Evolutionary conservation across 2,329 filamentous ascomycete species (phyloP), one percentile per base, ranked within the genome.

Genomic region (Nothopassalora personata): DNA sequence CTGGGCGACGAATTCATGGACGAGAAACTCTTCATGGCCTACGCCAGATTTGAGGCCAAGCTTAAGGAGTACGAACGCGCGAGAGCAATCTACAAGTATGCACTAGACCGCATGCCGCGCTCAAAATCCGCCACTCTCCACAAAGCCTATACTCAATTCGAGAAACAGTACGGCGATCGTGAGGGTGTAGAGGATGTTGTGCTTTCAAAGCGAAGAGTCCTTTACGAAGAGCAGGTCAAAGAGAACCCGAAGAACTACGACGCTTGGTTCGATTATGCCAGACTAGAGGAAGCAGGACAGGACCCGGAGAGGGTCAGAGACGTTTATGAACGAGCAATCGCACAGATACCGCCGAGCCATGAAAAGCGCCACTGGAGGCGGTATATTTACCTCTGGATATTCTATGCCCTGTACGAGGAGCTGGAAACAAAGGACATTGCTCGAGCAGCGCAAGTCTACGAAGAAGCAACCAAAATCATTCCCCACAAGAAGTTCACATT

Each of bases 401-500:
- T 97, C 76, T 99, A 97, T 74, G 94, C 94, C 9, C 79, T 97
- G 18, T 97, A 89, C 85, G 94, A 97, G 73, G 94, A 99, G 74
- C 86, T 90, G 74, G 88, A 93, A 64, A 88, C 87, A 36, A 87
- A 88, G 66, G 91, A 97, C 68, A 71, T 84, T 27, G 84, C 88
- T 28, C 84, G 94, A 48, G 90, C 93, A 19, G 84, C 89, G 18
- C 90, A 97, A 72, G 91, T 99, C 62, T 99, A 97, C 77, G 86
- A 87, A 66, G 90, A 94, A 65, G 96, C 91, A 68, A 76, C 97
- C 50, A 87, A 88, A 61, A 78, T 97, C 49, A 87, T 99, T 66
- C 94, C 94, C 0, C 94, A 99, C 79, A 95, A 95, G 73, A 90
- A 90, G 70, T 99, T 97, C 76, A 97, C 94, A 0, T 99, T 97